phyloP scores from a whole-genome alignment of 345 rosid species.

The Eucalyptus melliodora region DNA sequence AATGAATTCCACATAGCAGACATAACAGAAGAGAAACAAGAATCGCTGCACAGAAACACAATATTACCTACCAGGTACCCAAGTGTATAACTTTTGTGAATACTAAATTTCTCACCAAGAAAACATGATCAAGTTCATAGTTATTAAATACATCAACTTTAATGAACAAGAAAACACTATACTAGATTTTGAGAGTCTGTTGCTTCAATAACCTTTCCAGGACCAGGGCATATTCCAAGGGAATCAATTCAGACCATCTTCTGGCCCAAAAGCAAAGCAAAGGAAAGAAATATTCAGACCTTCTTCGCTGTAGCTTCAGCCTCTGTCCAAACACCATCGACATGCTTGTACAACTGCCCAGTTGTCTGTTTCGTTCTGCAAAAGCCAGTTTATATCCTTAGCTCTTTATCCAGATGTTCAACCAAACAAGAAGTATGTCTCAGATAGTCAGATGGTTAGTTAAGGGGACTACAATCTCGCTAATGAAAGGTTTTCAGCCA shows the following conservation, averaged over 20 bases:
- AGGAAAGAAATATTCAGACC: constrained; percentile 21
- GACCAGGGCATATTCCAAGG: not conserved
- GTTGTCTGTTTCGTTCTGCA: constrained; percentile 93
- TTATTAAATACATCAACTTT: not conserved
- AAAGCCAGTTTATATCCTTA: constrained; percentile 61
- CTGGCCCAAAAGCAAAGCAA: not conserved
- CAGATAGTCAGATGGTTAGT: constrained; percentile 16
- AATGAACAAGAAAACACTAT: not conserved
- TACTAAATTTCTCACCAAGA: not conserved
- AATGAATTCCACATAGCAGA: not conserved
- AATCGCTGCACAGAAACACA: not conserved
- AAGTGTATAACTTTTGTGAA: not conserved
- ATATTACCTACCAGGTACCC: not conserved
- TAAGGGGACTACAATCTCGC: constrained; percentile 1
- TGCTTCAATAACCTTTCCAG: not conserved
- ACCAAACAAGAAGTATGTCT: constrained; percentile 17
- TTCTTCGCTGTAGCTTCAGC: constrained; percentile 87
- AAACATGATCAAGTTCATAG: not conserved
- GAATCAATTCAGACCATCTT: not conserved
- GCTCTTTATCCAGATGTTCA: constrained; percentile 11
- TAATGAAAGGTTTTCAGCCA: not conserved
- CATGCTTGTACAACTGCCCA: constrained; percentile 82
- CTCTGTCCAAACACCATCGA: constrained; percentile 79
- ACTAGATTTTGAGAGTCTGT: not conserved
- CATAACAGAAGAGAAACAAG: not conserved